Evolutionary conservation across 768 basidiomycete genomes (phyloP).

Genomic region (Russula virescens): DNA sequence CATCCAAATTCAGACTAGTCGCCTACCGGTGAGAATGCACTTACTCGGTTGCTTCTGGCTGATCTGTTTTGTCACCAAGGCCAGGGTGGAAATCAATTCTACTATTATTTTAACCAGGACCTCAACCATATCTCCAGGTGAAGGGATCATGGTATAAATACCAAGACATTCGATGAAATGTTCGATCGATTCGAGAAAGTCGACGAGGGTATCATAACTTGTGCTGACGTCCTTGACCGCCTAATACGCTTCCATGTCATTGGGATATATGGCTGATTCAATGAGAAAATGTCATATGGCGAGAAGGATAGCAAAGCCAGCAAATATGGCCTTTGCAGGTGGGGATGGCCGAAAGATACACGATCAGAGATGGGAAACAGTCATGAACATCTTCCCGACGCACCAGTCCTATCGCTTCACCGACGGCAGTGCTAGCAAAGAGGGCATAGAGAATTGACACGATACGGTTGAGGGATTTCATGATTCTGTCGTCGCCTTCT

Average conservation of each 20-base stretch:
- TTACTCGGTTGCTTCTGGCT: neutral
- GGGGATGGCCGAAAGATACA: neutral
- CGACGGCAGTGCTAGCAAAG: neutral
- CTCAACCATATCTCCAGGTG: neutral
- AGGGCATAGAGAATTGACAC: neutral
- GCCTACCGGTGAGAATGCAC: neutral
- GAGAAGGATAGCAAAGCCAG: neutral
- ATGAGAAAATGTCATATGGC: neutral
- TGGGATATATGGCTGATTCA: no score
- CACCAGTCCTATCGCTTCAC: neutral
- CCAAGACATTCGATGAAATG: neutral
- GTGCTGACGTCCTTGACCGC: neutral
- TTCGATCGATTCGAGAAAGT: neutral
- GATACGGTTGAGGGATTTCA: neutral
- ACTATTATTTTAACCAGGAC: neutral
- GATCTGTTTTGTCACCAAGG: neutral
- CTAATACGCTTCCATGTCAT: neutral
- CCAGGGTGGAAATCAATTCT: neutral
- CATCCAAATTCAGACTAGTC: neutral
- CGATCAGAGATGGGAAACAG: neutral
- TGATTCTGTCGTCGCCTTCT: neutral
- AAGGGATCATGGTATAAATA: neutral
- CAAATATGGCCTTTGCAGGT: neutral
- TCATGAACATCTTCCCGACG: neutral
- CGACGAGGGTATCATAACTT: neutral